A percentile compares a stretch with the other conserved stretches of the same genome.
Conservation (phyloP, 495 filamentous ascomycete species). For the Ascobolus immersus region DNA sequence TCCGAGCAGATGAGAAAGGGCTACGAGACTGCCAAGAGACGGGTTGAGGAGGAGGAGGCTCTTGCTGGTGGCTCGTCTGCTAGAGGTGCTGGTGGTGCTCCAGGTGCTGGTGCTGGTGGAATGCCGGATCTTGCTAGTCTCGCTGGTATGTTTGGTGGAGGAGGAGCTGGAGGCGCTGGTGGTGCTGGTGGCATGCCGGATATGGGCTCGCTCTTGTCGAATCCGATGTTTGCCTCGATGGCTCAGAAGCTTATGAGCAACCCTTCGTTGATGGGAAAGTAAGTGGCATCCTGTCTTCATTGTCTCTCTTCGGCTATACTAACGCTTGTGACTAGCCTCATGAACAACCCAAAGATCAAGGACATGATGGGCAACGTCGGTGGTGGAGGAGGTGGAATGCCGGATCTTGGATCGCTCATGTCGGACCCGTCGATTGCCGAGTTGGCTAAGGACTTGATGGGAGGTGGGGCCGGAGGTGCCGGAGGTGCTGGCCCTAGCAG, state of each 20-base stretch:
- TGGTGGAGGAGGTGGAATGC: slow-evolving; percentile 46
- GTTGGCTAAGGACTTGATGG: too few relatives aligned
- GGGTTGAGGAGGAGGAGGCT: slow-evolving; percentile 51
- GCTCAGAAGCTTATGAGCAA: slow-evolving; percentile 93
- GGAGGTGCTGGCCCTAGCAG: too few relatives aligned
- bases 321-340: too few relatives aligned
- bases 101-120: slow-evolving; percentile 30
- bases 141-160: slow-evolving; percentile 44
- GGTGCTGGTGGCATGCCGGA: slow-evolving; percentile 68
- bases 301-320: too few relatives aligned
- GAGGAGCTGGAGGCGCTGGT: slow-evolving; percentile 29
- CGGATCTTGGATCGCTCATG: slow-evolving; percentile 59
- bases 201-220: slow-evolving; percentile 63
- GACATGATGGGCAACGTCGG: slow-evolving; percentile 53
- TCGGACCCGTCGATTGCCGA: slow-evolving; percentile 72
- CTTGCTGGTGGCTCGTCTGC: slow-evolving; percentile 19
- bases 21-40: slow-evolving; percentile 65
- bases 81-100: slow-evolving; percentile 18
- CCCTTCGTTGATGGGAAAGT: slow-evolving; percentile 62
- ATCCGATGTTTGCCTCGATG: slow-evolving; percentile 93
- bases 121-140: slow-evolving; percentile 58
- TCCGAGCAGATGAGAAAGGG: slow-evolving; percentile 77
- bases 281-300: too few relatives aligned
- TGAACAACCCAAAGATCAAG: slow-evolving; percentile 74
- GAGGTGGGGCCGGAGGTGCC: too few relatives aligned